Conservation (phyloP, 2,329 filamentous ascomycete species). For the Fusarium metavorans region DNA sequence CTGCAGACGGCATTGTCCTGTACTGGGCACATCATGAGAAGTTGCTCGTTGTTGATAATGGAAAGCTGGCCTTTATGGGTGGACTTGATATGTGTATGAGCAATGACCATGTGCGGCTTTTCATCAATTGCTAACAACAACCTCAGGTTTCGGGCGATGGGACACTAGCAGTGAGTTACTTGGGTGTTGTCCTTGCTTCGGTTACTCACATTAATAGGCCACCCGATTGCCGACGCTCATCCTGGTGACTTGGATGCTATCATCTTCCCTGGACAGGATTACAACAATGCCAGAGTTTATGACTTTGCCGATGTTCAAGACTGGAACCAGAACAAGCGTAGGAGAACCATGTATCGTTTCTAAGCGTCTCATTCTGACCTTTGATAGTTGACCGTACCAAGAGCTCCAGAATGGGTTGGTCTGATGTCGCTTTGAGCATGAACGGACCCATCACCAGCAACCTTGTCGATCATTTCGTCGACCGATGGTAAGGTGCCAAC, state of each 20-base stretch:
- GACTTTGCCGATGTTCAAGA: constrained; percentile 83
- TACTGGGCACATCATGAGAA: constrained; percentile 98
- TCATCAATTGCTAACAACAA: constrained; percentile 36
- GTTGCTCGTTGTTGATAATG: constrained; percentile 81
- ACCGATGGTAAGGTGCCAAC: constrained; percentile 72
- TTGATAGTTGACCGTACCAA: constrained; percentile 76
- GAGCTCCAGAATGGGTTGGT: constrained; percentile 92
- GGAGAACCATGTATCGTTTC: constrained; percentile 23
- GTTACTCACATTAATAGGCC: constrained; percentile 55
- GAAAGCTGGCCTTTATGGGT: constrained; percentile 86
- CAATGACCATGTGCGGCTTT: too few relatives aligned
- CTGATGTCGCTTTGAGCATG: constrained; percentile 83
- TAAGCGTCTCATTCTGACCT: neutral
- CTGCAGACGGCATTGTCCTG: constrained; percentile 82
- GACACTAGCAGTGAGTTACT: constrained; percentile 76
- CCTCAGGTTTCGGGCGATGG: constrained; percentile 80
- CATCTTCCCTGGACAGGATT: constrained; percentile 90
- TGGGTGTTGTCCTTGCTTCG: neutral
- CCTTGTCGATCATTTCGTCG: constrained; percentile 81
- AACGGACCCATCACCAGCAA: constrained; percentile 81
- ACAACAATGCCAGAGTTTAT: constrained; percentile 88
- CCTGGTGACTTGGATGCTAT: constrained; percentile 80
- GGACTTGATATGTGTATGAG: constrained; percentile 81
- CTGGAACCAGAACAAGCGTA: constrained; percentile 85
- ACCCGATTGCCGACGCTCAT: constrained; percentile 87